These are phyloP conservation scores for Lactarius tabidus DNA, from an alignment of 768 basidiomycete species.

Conservation along the genomic window DNA sequence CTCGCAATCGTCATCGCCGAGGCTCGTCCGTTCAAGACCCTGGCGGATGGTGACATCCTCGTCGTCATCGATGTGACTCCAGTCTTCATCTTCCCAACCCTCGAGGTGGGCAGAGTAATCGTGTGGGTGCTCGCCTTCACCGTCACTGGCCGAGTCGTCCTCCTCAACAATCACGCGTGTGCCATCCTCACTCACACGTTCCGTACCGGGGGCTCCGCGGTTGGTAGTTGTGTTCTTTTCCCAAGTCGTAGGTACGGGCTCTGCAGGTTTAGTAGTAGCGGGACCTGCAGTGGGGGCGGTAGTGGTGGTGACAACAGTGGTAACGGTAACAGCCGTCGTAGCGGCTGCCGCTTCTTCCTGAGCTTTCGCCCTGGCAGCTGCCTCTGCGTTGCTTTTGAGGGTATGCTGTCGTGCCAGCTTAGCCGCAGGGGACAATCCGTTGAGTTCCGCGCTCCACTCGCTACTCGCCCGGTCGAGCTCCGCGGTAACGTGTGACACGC, in stretches of 20 bases:
- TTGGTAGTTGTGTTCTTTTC: conserved; percentile 75
- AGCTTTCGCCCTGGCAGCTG: conserved; percentile 61
- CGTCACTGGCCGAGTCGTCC: conserved; percentile 51
- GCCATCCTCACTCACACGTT: conserved; percentile 60
- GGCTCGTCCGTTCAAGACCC: conserved; percentile 45
- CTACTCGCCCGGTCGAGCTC: conserved; percentile 78
- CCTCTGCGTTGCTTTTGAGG: conserved; percentile 80
- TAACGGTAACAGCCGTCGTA: conserved; percentile 37
- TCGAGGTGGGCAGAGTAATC: conserved; percentile 42
- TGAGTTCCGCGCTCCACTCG: conserved; percentile 49
- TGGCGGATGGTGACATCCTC: conserved; percentile 73
- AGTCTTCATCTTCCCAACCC: conserved; percentile 77
- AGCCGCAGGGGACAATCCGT: conserved; percentile 85
- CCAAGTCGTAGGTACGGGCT: conserved; percentile 56
- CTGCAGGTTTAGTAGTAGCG: conserved; percentile 33
- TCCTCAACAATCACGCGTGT: conserved; percentile 63
- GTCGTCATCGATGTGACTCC: conserved; percentile 63
- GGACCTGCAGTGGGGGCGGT: conserved; percentile 30
- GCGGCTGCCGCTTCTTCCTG: conserved; percentile 56
- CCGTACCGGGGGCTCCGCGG: conserved; percentile 44
- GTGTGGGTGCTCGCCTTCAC: conserved; percentile 39
- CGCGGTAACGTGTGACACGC: conserved; percentile 77
- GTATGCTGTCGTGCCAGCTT: conserved; percentile 89
- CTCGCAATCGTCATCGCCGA: conserved; percentile 52
- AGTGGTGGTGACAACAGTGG: conserved; percentile 27